A percentile compares a stretch with the other conserved stretches of the same genome.
Evolutionary conservation across 257 asterid genomes (phyloP).

Genomic region (Nicotiana paniculata): DNA sequence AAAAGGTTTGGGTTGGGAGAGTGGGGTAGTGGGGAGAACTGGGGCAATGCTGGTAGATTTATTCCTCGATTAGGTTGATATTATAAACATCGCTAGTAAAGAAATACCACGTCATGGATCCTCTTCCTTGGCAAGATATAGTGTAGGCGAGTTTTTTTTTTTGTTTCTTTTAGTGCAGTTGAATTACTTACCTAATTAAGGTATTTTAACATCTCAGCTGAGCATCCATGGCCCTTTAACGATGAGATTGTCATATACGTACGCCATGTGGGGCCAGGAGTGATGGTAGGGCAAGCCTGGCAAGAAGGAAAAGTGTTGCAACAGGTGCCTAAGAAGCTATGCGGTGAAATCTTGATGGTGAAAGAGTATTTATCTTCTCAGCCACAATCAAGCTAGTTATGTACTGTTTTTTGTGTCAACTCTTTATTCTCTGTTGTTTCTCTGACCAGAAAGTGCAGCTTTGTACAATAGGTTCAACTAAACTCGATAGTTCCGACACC

Average conservation of each 20-base stretch:
- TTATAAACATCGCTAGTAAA: neutral
- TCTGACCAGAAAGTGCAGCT: neutral
- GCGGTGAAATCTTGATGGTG: constrained; percentile 75
- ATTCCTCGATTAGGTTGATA: neutral
- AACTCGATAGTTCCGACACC: too few species aligned
- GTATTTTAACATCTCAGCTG: constrained; percentile 32
- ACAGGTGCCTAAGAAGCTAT: constrained; percentile 71
- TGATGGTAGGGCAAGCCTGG: constrained; percentile 85
- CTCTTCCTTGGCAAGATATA: neutral
- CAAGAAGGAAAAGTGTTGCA: constrained; percentile 70
- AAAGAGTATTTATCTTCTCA: constrained; percentile 32
- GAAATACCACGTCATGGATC: neutral
- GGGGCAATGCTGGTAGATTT: neutral
- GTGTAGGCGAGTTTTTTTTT: neutral
- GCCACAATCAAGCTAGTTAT: neutral
- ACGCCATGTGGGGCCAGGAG: constrained; percentile 81
- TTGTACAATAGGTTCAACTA: too few species aligned
- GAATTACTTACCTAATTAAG: neutral
- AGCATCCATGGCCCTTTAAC: constrained; percentile 76
- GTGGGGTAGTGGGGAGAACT: neutral
- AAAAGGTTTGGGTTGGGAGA: neutral
- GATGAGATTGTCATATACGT: constrained; percentile 68
- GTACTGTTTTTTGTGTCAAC: neutral
- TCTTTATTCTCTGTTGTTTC: neutral
- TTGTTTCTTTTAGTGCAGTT: neutral